Percentiles rank a stretch among this genome's conserved stretches.
phyloP scores from a whole-genome alignment of 148 eudicot species.

The Diospyros lotus region DNA sequence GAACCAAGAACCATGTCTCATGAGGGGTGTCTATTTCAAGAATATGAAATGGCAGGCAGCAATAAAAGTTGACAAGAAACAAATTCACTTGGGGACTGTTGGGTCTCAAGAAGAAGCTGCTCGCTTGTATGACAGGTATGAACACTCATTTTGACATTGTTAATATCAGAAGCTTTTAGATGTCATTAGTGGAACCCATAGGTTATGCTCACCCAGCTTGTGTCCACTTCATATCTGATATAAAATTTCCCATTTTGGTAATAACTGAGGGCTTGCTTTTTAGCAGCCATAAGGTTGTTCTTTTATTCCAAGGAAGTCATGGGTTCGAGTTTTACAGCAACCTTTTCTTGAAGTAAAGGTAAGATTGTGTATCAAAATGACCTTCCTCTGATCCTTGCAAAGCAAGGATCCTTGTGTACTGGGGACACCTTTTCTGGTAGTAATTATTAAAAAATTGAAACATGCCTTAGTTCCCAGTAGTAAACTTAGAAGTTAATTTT shows the following conservation, averaged over 20 bases:
- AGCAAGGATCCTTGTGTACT: too few relatives aligned
- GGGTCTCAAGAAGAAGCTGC: constrained; percentile 87
- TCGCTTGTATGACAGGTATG: constrained; percentile 79
- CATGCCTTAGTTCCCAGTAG: neutral
- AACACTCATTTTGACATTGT: neutral
- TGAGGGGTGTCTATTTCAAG: constrained; percentile 92
- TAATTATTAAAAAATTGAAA: neutral
- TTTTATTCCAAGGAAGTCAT: too few relatives aligned
- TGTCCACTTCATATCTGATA: neutral
- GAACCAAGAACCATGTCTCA: constrained; percentile 44
- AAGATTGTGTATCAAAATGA: too few relatives aligned
- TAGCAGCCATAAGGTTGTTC: too few relatives aligned
- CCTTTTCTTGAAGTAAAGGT: too few relatives aligned
- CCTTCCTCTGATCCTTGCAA: too few relatives aligned
- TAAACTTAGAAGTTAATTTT: neutral
- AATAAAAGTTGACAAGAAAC: constrained; percentile 91
- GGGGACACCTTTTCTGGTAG: neutral
- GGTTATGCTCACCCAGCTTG: neutral
- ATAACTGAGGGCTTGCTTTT: too few relatives aligned
- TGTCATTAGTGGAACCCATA: neutral
- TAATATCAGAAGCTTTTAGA: neutral
- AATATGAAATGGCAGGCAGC: constrained; percentile 98
- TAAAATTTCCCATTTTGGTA: neutral
- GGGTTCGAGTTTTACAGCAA: too few relatives aligned
- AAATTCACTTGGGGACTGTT: constrained; percentile 91